Conservation (phyloP, 495 filamentous ascomycete genomes). For the Ramalina peruviana region DNA sequence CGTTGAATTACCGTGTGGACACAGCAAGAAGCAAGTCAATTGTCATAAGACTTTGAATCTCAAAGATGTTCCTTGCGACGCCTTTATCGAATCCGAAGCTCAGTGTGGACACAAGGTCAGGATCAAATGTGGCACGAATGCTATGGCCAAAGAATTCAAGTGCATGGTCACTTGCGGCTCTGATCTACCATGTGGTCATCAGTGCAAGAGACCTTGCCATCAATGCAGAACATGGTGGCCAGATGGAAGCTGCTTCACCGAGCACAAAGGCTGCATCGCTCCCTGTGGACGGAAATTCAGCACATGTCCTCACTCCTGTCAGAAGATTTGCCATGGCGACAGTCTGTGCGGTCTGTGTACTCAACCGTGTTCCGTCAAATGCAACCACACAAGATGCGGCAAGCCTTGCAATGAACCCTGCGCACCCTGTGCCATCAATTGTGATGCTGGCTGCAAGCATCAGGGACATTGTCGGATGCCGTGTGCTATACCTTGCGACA, state of each 20-base stretch:
- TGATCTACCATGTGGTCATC: constrained; percentile 11
- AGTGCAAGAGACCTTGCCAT: constrained; percentile 31
- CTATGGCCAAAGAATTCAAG: not conserved
- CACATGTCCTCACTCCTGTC: constrained; percentile 40
- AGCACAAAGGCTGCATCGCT: constrained; percentile 31
- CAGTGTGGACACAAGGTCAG: constrained; percentile 38
- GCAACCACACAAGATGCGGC: constrained; percentile 37
- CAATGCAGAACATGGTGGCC: constrained; percentile 23
- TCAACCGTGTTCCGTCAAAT: constrained; percentile 35
- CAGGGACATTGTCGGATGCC: constrained; percentile 38
- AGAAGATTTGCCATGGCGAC: constrained; percentile 31
- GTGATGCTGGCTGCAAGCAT: constrained; percentile 40
- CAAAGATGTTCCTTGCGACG: constrained; percentile 16
- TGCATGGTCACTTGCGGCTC: constrained; percentile 4
- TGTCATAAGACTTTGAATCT: constrained; percentile 29
- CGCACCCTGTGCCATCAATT: constrained; percentile 43
- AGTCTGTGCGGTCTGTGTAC: constrained; percentile 36
- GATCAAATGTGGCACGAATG: constrained; percentile 3
- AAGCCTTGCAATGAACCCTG: constrained; percentile 46
- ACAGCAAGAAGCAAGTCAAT: constrained; percentile 22
- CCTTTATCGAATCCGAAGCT: constrained; percentile 18
- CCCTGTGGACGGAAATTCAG: constrained; percentile 32
- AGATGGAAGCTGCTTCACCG: constrained; percentile 12
- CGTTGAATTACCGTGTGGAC: constrained; percentile 40
- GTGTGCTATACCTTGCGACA: constrained; percentile 40